Base-by-base conservation (phyloP, 192 early-diverging fungal genomes). In the Cetraspora pellucida region DNA sequence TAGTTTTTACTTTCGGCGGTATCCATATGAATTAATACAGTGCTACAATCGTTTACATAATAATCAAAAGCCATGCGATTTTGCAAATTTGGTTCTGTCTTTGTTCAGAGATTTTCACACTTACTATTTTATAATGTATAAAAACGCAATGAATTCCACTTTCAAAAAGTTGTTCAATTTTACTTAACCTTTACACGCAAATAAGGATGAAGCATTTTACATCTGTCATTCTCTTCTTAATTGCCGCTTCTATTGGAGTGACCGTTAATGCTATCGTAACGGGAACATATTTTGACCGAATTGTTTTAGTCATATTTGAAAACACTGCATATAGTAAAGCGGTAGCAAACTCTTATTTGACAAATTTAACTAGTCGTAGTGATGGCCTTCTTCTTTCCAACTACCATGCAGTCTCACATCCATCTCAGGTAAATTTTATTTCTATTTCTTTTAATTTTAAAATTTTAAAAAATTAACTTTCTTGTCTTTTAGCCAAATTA, bases 211-310 rank as follows among this genome's bases (percentile, higher is more conserved):
- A 65, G 10, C 14, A 19, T 43, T 65, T n/a, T 43, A 65, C n/a
- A 30, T 30, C 28, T 65, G 14, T 9, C 43, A 65, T 28, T 28
- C 14, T 65, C 6, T 65, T 65, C 0, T 8, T 28, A 0, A 28
- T 10, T 1, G n/a, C 16, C 28, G 17, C 19, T 65, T 2, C 8
- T 65, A 11, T 43, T 65, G 28, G 8, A 13, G 28, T 8, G 10
- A 44, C 23, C 7, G 10, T 14, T 1, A 13, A 17, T 55, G 11
- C 19, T 23, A 58, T 58, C 23, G 23, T 72, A 17, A 5, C 16
- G 21, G 75, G 75, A 50, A 77, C 14, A 19, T 37, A 72, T 50
- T 77, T 77, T 77, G 75, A 77, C 27, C 67, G 66, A 9, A 19
- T 72, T 27, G 14, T 69, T 45, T 16, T 77, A 7, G 27, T 77